Evolutionary conservation across 1,284 basidiomycete species (phyloP).

Genomic region (Xerocomus minutiporus): DNA sequence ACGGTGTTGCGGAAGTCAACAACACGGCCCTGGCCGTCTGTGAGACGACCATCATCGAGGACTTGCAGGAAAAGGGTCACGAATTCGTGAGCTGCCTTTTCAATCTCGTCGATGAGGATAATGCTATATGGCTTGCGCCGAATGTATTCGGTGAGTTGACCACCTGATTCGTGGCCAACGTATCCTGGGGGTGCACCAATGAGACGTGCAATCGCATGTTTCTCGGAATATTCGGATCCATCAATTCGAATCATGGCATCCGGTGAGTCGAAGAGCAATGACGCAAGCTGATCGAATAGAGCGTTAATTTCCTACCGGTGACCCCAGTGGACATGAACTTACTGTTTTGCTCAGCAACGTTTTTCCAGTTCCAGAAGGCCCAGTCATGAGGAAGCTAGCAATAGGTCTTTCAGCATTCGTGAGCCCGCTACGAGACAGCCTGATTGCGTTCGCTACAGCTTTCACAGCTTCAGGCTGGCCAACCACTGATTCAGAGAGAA

Average conservation of each 20-base stretch:
- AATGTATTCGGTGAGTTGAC: conserved; percentile 89
- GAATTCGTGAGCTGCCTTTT: conserved; percentile 88
- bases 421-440: conserved; percentile 86
- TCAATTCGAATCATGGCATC: conserved; percentile 91
- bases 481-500: conserved; percentile 66
- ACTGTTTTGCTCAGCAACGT: conserved; percentile 90
- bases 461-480: conserved; percentile 89
- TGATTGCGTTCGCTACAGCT: conserved; percentile 87
- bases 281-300: conserved; percentile 59
- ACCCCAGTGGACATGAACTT: conserved; percentile 29
- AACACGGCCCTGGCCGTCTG: conserved; percentile 80
- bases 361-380: conserved; percentile 88
- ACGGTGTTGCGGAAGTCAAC: conserved; percentile 84
- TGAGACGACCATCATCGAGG: conserved; percentile 92
- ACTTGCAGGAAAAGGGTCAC: conserved; percentile 92
- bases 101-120: conserved; percentile 81
- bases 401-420: conserved; percentile 82
- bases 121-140: conserved; percentile 83
- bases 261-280: conserved; percentile 83
- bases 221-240: conserved; percentile 90
- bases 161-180: conserved; percentile 88
- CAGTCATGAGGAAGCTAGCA: conserved; percentile 91
- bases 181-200: conserved; percentile 91
- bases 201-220: conserved; percentile 85
- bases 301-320: neutral